These are phyloP conservation scores for Mycena galopus DNA, from an alignment of 768 basidiomycete species.

Conservation along the genomic window DNA sequence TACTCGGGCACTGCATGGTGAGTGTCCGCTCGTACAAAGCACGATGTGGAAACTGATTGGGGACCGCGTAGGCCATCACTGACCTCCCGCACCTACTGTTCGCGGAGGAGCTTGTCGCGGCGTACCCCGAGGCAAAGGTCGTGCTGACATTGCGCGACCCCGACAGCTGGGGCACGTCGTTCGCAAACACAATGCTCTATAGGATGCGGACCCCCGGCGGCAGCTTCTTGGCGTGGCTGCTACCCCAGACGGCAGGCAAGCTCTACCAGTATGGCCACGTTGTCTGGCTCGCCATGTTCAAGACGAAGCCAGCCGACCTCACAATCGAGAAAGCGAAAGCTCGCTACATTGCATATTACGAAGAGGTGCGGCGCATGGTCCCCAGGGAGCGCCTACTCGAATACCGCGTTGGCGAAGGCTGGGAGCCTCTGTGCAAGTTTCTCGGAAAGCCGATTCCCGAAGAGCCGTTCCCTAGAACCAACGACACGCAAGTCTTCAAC, in stretches of 20 bases:
- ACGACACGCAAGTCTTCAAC: constrained; percentile 21
- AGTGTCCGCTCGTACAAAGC: background rate
- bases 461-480: constrained; percentile 7
- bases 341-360: constrained; percentile 10
- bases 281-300: constrained; percentile 16
- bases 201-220: constrained; percentile 4
- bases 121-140: constrained; percentile 24
- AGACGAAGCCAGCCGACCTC: background rate
- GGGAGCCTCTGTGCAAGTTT: constrained; percentile 24
- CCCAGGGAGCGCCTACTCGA: constrained; percentile 23
- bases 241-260: constrained; percentile 2
- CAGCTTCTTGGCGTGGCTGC: constrained; percentile 1
- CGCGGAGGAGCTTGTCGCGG: constrained; percentile 19
- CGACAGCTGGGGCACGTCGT: constrained; percentile 22
- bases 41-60: constrained; percentile 1
- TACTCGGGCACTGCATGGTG: constrained; percentile 21
- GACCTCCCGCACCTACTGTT: constrained; percentile 16
- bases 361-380: constrained; percentile 11
- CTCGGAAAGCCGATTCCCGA: constrained; percentile 16
- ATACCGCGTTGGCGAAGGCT: constrained; percentile 23
- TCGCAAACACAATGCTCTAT: constrained; percentile 7
- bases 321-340: constrained; percentile 12
- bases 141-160: constrained; percentile 16
- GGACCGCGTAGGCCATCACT: constrained; percentile 20
- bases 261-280: background rate